Evolutionary conservation across 345 rosid genomes (phyloP).

Genomic region (Brassica juncea): DNA sequence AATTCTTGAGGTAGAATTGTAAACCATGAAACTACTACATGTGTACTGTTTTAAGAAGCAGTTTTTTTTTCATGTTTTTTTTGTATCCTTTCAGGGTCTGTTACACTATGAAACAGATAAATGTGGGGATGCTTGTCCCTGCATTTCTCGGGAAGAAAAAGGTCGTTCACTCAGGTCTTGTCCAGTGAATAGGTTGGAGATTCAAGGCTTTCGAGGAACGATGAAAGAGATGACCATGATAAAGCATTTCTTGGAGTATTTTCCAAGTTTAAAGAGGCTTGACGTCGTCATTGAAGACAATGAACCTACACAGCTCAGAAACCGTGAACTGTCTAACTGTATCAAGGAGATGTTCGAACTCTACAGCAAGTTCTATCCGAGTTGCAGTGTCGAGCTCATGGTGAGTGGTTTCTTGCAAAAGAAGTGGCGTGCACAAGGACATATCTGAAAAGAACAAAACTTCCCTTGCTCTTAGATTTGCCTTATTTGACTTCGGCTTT

Average conservation of each 20-base stretch:
- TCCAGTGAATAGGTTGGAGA: slow-evolving; percentile 12
- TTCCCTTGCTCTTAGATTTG: neutral
- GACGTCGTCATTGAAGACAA: neutral
- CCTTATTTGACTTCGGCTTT: neutral
- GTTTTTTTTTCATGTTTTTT: neutral
- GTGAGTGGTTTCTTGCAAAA: neutral
- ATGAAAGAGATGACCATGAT: slow-evolving; percentile 4
- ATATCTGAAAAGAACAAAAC: neutral
- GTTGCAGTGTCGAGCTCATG: slow-evolving; percentile 10
- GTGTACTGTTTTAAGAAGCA: neutral
- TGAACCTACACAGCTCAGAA: slow-evolving; percentile 1
- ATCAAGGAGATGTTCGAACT: neutral
- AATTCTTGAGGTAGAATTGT: neutral
- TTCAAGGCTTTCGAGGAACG: neutral
- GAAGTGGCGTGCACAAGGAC: slow-evolving; percentile 10
- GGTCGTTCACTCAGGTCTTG: neutral
- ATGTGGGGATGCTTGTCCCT: slow-evolving; percentile 15
- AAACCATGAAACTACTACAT: neutral
- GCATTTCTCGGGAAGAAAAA: neutral
- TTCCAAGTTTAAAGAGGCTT: neutral
- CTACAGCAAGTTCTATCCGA: neutral
- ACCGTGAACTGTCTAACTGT: neutral
- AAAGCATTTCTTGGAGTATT: slow-evolving; percentile 8
- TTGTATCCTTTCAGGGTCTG: neutral
- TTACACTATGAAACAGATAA: neutral